Evolutionary conservation across 1,284 basidiomycete genomes (phyloP), one percentile per base, ranked within the genome.

Genomic region (Cutaneotrichosporon spelunceum): DNA sequence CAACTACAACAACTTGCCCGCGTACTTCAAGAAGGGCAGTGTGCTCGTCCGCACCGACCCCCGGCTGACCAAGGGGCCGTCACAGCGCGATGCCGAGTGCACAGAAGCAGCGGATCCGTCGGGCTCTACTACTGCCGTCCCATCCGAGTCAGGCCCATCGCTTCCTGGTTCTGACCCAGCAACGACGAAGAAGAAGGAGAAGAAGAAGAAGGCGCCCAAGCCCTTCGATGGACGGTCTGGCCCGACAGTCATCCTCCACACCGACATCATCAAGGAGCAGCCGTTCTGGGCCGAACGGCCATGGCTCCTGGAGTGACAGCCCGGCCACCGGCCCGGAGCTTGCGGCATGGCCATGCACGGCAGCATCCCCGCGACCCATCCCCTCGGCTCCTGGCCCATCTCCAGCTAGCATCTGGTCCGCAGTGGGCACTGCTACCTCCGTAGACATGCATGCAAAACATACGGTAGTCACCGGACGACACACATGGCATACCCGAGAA

Each of bases 11-110:
- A 80, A 82, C 14, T 74, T 94, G 1, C 83, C 88, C 4, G 83
- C 84, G 3, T 84, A 89, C 66, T 96, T 85, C 72, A 82, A 90
- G 53, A 96, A 95, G 73, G 95, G 95, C 9, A 94, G 89, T 64
- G 84, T 91, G 1, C 77, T 97, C 8, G 84, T 93, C 29, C 87
- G 92, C 33, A 56, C 56, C 39, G 55, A 57, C 56, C 64, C 67
- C 19, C 57, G 53, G n/a, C 48, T 67, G 27, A 21, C 57, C 10
- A 50, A 59, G 2, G 56, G 57, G 4, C 50, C 48, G 11, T 21
- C 57, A 24, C 57, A 60, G 14, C 34, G 56, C 3, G 62, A 64
- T n/a, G 27, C 23, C 21, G 24, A 39, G 11, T 13, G 34, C 4
- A 13, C 24, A 29, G 48, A 30, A 29, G 13, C 30, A 33, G 13